Percentiles rank a stretch among this genome's conserved stretches.
These are phyloP conservation scores for Phytophthora crassamura DNA, from an alignment of 352 stramenopile species.

Conservation along the genomic window DNA sequence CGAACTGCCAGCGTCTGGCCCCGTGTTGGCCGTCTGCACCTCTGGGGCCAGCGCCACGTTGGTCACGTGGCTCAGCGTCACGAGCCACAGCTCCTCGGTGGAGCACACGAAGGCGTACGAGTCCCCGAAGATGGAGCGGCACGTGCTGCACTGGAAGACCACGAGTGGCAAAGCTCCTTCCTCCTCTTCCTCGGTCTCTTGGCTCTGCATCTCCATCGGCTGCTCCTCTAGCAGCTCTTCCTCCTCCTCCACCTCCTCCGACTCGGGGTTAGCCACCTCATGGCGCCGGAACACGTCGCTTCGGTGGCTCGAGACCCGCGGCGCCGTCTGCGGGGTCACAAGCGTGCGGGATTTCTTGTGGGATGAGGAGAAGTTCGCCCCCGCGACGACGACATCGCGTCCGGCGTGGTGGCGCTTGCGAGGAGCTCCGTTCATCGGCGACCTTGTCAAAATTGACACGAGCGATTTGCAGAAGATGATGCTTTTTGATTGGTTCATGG, in stretches of 20 bases:
- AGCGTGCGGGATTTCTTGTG: constrained; percentile 41
- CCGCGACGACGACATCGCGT: constrained; percentile 21
- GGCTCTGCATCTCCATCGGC: constrained; percentile 11
- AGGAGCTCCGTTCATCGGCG: constrained; percentile 53
- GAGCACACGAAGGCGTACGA: constrained; percentile 84
- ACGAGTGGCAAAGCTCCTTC: constrained; percentile 70
- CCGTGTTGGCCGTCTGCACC: constrained; percentile 59
- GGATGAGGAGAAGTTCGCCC: constrained; percentile 28
- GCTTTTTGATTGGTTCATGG: constrained; percentile 10
- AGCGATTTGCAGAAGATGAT: neutral
- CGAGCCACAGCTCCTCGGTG: constrained; percentile 72
- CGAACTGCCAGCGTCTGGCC: constrained; percentile 66
- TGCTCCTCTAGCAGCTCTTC: constrained; percentile 29
- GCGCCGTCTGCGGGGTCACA: constrained; percentile 25
- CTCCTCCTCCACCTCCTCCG: constrained; percentile 46
- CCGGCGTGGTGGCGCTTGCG: constrained; percentile 49
- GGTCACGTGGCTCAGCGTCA: constrained; percentile 78
- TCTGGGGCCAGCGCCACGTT: constrained; percentile 60
- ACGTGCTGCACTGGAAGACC: constrained; percentile 87
- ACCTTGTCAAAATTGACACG: constrained; percentile 8
- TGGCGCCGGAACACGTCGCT: constrained; percentile 9
- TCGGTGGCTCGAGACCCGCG: constrained; percentile 10
- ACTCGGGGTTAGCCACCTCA: constrained; percentile 35
- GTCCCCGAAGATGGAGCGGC: constrained; percentile 83
- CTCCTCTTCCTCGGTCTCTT: constrained; percentile 52